Percentiles rank a stretch among this genome's conserved stretches.
phyloP scores from a whole-genome alignment of 2,329 filamentous ascomycete genomes.

The Colletotrichum melonis region DNA sequence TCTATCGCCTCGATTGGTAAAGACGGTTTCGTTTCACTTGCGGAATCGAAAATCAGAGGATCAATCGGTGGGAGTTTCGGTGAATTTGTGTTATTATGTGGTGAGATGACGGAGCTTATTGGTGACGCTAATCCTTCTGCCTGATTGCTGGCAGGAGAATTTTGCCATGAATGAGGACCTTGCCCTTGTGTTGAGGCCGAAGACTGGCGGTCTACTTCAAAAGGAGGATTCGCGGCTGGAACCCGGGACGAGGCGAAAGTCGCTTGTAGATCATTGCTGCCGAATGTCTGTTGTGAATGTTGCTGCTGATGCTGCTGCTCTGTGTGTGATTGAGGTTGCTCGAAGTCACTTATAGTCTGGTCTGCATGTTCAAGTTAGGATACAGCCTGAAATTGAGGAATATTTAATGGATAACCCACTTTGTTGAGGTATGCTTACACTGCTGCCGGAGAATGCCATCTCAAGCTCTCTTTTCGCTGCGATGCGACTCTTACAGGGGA shows the following conservation, averaged over 20 bases:
- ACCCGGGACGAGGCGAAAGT: neutral
- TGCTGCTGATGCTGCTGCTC: slow-evolving; percentile 11
- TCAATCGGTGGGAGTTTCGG: neutral
- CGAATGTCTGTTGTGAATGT: neutral
- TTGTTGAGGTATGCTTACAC: slow-evolving; percentile 18
- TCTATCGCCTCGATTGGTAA: neutral
- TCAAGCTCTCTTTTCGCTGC: neutral
- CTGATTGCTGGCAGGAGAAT: slow-evolving; percentile 6
- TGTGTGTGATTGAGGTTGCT: neutral
- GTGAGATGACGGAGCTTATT: slow-evolving; percentile 8
- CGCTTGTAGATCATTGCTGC: neutral
- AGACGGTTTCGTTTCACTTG: neutral
- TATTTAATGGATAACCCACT: slow-evolving; percentile 3
- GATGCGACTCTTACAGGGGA: neutral
- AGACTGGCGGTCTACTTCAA: neutral
- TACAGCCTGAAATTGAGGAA: neutral
- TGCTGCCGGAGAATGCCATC: slow-evolving; percentile 1
- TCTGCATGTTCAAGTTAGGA: neutral
- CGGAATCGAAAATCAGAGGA: neutral
- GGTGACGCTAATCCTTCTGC: neutral
- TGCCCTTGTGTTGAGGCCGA: neutral
- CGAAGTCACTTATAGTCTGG: neutral
- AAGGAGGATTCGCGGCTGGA: neutral
- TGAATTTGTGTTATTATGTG: neutral
- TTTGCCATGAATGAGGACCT: slow-evolving; percentile 5